Conservation (phyloP, 116 monocot genomes). For the Dioscorea cayenensis region DNA sequence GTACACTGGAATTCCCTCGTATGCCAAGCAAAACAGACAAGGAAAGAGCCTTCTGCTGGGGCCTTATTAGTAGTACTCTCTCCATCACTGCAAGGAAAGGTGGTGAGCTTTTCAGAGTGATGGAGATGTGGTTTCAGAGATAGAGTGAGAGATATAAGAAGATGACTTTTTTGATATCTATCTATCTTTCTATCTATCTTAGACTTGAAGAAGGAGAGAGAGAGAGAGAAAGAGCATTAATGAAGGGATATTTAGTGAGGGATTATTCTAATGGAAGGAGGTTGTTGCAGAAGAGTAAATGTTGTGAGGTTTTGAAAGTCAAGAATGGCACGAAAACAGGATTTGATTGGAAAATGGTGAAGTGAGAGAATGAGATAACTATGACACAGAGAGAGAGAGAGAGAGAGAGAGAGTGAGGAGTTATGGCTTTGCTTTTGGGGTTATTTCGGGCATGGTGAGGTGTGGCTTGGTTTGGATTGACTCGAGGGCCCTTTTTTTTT, state of each 20-base stretch:
- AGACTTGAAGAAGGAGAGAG: not conserved
- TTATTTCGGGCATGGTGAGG: slow-evolving; percentile 7
- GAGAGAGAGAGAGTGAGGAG: not conserved
- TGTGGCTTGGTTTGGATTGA: not conserved
- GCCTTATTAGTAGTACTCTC: slow-evolving; percentile 32
- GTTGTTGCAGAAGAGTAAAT: slow-evolving; percentile 78
- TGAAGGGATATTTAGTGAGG: slow-evolving; percentile 28
- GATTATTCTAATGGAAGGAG: slow-evolving; percentile 63
- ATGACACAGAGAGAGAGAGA: too few species aligned
- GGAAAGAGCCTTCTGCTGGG: slow-evolving; percentile 29
- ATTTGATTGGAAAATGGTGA: slow-evolving; percentile 7
- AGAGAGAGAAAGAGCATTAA: too few species aligned
- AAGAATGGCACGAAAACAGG: slow-evolving; percentile 20
- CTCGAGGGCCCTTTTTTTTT: not conserved
- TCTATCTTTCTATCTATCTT: not conserved
- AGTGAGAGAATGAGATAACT: not conserved
- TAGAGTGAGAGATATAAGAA: not conserved
- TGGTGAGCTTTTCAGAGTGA: slow-evolving; percentile 5
- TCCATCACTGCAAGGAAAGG: slow-evolving; percentile 12
- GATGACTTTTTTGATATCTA: not conserved
- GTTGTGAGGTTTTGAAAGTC: slow-evolving; percentile 35
- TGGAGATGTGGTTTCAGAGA: slow-evolving; percentile 2
- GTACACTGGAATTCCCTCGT: slow-evolving; percentile 71
- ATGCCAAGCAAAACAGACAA: slow-evolving; percentile 41
- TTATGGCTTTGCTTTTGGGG: slow-evolving; percentile 1